Conservation (phyloP, 108 stramenopile species). For the Cyclotella distinguenda region DNA sequence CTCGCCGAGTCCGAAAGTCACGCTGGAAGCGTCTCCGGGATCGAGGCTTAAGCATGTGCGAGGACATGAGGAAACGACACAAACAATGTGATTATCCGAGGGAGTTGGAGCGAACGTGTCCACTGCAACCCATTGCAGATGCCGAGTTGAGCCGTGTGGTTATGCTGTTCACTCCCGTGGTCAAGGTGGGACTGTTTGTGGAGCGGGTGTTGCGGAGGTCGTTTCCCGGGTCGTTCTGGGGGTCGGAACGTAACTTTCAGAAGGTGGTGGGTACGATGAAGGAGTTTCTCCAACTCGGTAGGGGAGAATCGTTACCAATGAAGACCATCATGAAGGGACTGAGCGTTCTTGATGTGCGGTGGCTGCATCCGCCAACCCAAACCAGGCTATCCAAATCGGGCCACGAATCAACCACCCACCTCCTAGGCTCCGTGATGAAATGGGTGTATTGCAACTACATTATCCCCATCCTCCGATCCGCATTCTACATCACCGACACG, state of each 20-base stretch:
- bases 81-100: constrained; percentile 67
- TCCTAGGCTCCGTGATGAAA: constrained; percentile 55
- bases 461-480: constrained; percentile 70
- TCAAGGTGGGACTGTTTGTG: constrained; percentile 59
- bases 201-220: constrained; percentile 43
- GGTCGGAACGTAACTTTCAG: constrained; percentile 66
- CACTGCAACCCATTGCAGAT: constrained; percentile 36
- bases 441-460: constrained; percentile 73
- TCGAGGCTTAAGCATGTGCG: constrained; percentile 55
- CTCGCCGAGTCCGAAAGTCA: constrained; percentile 39
- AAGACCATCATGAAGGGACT: constrained; percentile 64
- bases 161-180: constrained; percentile 43
- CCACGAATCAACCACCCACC: constrained; percentile 51
- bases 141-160: constrained; percentile 37
- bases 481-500: constrained; percentile 84
- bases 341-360: constrained; percentile 58
- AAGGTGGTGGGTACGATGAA: constrained; percentile 40
- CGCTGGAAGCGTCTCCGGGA: constrained; percentile 51
- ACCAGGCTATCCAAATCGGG: constrained; percentile 41
- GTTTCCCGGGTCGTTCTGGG: constrained; percentile 78
- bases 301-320: constrained; percentile 67
- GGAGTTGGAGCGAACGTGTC: constrained; percentile 64
- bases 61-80: constrained; percentile 44
- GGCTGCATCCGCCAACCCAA: constrained; percentile 47
- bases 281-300: constrained; percentile 62